Conservation (phyloP, 2,329 filamentous ascomycete genomes). For the Fusarium siculi region DNA sequence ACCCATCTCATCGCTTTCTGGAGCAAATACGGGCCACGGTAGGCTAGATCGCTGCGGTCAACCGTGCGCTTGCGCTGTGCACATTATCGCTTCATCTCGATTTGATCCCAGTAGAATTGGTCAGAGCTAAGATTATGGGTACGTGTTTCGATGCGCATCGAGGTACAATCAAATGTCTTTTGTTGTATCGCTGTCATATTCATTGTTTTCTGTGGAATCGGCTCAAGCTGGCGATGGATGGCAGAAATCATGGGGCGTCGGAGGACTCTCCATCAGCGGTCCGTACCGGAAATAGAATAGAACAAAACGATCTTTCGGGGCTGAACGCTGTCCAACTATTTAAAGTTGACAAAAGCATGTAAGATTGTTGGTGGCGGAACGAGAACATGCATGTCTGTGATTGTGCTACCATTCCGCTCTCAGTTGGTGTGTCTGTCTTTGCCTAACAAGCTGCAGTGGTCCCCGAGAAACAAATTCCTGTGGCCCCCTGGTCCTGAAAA, state of each 20-base stretch:
- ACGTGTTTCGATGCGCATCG: too few relatives aligned
- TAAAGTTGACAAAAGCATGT: neutral
- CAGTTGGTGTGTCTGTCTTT: neutral
- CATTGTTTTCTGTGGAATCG: neutral
- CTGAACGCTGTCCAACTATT: neutral
- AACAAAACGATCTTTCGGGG: neutral
- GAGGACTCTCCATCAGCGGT: accelerated
- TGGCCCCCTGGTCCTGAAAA: neutral
- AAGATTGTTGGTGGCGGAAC: neutral
- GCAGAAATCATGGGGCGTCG: neutral
- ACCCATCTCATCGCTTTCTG: neutral
- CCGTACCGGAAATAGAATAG: neutral
- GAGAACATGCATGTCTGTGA: neutral
- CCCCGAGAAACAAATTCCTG: too few relatives aligned
- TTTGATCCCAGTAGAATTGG: neutral
- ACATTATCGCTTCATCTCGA: neutral
- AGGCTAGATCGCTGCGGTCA: too few relatives aligned
- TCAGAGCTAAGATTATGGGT: accelerated
- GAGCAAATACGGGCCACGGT: too few relatives aligned
- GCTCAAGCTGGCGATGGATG: neutral
- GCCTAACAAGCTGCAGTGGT: too few relatives aligned
- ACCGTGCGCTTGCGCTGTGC: too few relatives aligned
- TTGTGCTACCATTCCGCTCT: neutral
- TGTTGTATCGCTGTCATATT: neutral
- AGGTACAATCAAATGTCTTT: neutral